Base-by-base conservation (phyloP, 1,284 basidiomycete genomes). In the Spongiforma sp. region DNA sequence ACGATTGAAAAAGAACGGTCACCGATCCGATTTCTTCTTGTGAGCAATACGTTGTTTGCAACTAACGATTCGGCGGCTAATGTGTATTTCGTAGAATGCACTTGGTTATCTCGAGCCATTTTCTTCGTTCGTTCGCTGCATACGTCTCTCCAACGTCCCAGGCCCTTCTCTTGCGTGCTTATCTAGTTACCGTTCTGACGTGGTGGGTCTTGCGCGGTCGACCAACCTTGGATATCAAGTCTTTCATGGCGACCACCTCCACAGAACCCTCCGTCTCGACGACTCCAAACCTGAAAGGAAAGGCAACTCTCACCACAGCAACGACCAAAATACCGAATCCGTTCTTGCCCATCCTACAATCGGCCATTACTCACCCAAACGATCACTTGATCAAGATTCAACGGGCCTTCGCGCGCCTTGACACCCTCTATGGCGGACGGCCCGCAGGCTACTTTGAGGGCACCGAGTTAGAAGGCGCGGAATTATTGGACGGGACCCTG, bases 31-130 rank as follows among this genome's bases (percentile, higher is more conserved):
- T 68, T 86, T 86, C 68, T 81, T 83, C 75, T 56, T 80, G 85
- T 86, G 62, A 69, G 83, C 75, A 2, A 17, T 26, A 1, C 36
- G n/a, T 1, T 36, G 9, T 43, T 24, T 30, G 41, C 9, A 14
- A 10, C 30, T n/a, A n/a, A 36, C 36, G 8, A 12, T 9, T 19
- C 8, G 17, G 19, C n/a, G 9, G 11, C 37, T 10, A 6, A 28
- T 39, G 34, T 26, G 33, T 41, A 1, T 30, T 12, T 5, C 12
- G 4, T 17, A 87, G 86, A 14, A 83, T 86, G 81, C 86, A 87
- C 65, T 68, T 85, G 30, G 81, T 87, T 56, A 88, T 86, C 0
- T 85, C 84, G 28, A 81, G 82, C 12, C 69, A 85, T 32, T 87
- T 86, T 69, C 71, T 86, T 26, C 77, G 81, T 1, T 79, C 86